Conservation (phyloP, 805 yeast species). For the Metschnikowia vanudenii region DNA sequence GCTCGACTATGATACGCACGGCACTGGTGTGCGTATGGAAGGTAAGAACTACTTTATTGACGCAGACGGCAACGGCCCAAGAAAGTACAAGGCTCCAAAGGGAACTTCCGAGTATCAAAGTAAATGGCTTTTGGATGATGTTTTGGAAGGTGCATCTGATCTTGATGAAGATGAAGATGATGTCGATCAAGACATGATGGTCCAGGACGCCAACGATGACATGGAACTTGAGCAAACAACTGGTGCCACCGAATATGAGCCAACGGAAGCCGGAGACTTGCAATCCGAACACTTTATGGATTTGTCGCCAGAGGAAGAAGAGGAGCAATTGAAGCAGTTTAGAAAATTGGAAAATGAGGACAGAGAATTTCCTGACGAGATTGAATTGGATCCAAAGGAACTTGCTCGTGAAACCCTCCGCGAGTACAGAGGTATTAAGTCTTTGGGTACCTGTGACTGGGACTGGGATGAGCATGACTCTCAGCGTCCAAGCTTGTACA, state of each 20-base stretch:
- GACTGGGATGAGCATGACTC: constrained; percentile 80
- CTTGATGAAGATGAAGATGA: constrained; percentile 43
- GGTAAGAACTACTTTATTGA: constrained; percentile 51
- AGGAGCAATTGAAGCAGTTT: constrained; percentile 67
- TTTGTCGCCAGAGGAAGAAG: constrained; percentile 77
- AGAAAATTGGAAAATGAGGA: constrained; percentile 76
- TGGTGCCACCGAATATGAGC: constrained; percentile 37
- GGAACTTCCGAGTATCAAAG: constrained; percentile 80
- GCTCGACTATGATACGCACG: constrained; percentile 19
- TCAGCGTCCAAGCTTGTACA: constrained; percentile 76
- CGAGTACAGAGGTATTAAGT: constrained; percentile 85
- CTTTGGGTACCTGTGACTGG: constrained; percentile 80
- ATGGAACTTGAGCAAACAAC: constrained; percentile 28
- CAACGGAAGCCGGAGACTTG: constrained; percentile 42
- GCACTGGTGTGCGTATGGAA: constrained; percentile 50
- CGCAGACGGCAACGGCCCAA: constrained; percentile 19
- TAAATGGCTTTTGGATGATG: constrained; percentile 68
- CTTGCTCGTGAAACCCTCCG: constrained; percentile 72
- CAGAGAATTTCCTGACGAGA: constrained; percentile 91
- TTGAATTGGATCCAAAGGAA: constrained; percentile 76
- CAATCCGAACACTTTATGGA: constrained; percentile 65
- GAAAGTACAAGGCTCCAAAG: constrained; percentile 51
- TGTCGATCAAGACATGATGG: constrained; percentile 28
- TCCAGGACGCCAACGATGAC: constrained; percentile 36
- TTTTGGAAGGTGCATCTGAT: constrained; percentile 42